A percentile compares a stretch with the other conserved stretches of the same genome.
These are phyloP conservation scores for Leccinum griseonigrum DNA, from an alignment of 1,284 basidiomycete species.

Conservation along the genomic window DNA sequence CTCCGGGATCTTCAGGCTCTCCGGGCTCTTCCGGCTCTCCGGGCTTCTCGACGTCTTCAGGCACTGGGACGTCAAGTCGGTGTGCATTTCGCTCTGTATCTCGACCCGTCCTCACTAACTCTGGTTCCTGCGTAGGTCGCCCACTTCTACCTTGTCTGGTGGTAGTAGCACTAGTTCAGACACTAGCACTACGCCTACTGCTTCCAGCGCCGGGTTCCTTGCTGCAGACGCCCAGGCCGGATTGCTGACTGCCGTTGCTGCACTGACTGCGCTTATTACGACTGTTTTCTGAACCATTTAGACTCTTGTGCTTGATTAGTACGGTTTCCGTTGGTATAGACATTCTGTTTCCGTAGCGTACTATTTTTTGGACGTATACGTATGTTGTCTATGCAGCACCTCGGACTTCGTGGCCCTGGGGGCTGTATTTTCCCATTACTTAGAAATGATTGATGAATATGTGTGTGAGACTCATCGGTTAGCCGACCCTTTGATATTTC, in stretches of 20 bases:
- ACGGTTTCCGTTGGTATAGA: not conserved
- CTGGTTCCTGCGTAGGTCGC: conserved; percentile 17
- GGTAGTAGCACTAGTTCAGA: conserved; percentile 22
- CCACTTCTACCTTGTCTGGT: conserved; percentile 18
- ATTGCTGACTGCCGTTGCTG: conserved; percentile 29
- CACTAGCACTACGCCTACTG: conserved; percentile 26
- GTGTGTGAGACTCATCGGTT: not conserved
- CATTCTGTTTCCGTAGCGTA: not conserved
- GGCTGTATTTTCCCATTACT: not conserved
- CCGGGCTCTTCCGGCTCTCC: not conserved
- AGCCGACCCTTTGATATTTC: not conserved
- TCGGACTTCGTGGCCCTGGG: not conserved
- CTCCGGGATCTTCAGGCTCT: not conserved
- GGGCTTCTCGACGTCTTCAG: conserved; percentile 1
- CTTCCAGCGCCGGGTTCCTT: conserved; percentile 30
- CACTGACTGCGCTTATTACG: conserved; percentile 28
- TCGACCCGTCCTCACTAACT: conserved; percentile 2
- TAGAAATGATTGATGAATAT: not conserved
- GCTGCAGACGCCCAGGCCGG: conserved; percentile 25
- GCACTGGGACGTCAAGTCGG: conserved; percentile 11
- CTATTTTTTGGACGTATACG: not conserved
- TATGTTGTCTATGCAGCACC: not conserved
- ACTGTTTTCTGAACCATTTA: conserved; percentile 18
- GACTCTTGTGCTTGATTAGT: not conserved
- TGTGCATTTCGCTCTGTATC: conserved; percentile 13